These are phyloP conservation scores for Teunomyces tritomae DNA, from an alignment of 805 yeast genomes.

Conservation along the genomic window DNA sequence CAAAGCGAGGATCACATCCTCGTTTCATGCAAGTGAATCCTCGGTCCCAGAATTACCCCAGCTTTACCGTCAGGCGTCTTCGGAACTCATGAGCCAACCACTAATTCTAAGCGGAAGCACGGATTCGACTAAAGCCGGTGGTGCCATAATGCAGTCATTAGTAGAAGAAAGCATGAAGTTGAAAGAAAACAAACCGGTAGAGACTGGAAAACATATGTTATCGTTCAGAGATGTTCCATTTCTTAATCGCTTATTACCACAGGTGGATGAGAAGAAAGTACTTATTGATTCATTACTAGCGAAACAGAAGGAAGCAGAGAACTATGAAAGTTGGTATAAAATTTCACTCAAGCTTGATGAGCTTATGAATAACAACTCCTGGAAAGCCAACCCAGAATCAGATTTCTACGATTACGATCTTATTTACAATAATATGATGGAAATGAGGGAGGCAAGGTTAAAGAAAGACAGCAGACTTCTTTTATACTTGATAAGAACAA, in stretches of 20 bases:
- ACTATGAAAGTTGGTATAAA: constrained; percentile 64
- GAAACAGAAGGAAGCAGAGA: constrained; percentile 34
- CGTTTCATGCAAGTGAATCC: background rate
- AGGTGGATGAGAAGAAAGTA: constrained; percentile 19
- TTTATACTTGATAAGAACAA: constrained; percentile 74
- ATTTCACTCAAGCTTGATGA: constrained; percentile 64
- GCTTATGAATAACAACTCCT: constrained; percentile 57
- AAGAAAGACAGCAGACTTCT: constrained; percentile 57
- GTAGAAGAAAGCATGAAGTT: background rate
- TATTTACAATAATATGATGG: constrained; percentile 49
- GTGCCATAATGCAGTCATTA: background rate
- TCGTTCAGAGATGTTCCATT: constrained; percentile 13
- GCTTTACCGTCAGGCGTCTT: background rate
- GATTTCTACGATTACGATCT: constrained; percentile 71
- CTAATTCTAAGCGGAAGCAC: background rate
- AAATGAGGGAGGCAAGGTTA: constrained; percentile 58
- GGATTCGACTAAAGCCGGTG: background rate
- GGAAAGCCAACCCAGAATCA: constrained; percentile 68
- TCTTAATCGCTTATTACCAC: constrained; percentile 17
- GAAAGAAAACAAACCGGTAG: background rate
- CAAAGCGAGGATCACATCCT: background rate
- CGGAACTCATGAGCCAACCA: background rate
- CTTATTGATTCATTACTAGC: constrained; percentile 21
- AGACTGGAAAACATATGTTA: background rate
- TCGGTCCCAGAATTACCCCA: constrained; percentile 4